Conservation (phyloP, 2,329 filamentous ascomycete species). For the Tolypocladium cylindrosporum region DNA sequence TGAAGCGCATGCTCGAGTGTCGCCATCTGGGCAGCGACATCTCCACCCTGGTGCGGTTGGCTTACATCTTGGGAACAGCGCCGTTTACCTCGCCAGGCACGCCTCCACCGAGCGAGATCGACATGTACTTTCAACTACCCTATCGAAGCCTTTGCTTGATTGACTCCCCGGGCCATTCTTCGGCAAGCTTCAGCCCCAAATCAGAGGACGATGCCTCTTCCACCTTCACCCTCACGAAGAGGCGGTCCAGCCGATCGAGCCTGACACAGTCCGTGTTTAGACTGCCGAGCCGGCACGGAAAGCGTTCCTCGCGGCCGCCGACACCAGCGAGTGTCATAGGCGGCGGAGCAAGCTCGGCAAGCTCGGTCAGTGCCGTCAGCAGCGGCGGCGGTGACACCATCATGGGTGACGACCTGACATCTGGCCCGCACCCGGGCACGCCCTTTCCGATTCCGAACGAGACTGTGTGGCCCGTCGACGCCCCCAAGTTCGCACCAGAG, state of each 20-base stretch:
- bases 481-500: constrained; percentile 28
- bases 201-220: constrained; percentile 17
- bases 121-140: constrained; percentile 27
- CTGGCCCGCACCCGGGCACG: constrained; percentile 29
- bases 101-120: constrained; percentile 27
- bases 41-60: constrained; percentile 29
- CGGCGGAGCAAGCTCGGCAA: neutral
- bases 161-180: constrained; percentile 19
- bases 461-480: constrained; percentile 25
- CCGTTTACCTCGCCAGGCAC: constrained; percentile 25
- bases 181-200: constrained; percentile 13
- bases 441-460: constrained; percentile 30
- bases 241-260: constrained; percentile 15
- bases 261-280: constrained; percentile 19
- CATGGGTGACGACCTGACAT: constrained; percentile 22
- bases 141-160: constrained; percentile 24
- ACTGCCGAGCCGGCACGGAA: constrained; percentile 22
- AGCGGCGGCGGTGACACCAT: constrained; percentile 13
- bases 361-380: neutral
- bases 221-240: constrained; percentile 15
- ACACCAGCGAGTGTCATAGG: constrained; percentile 17
- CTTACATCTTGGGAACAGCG: constrained; percentile 31
- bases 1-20: constrained; percentile 34
- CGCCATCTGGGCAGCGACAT: constrained; percentile 31
- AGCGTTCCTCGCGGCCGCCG: constrained; percentile 23